phyloP scores from a whole-genome alignment of 768 basidiomycete species.

The Panellus pusillus region DNA sequence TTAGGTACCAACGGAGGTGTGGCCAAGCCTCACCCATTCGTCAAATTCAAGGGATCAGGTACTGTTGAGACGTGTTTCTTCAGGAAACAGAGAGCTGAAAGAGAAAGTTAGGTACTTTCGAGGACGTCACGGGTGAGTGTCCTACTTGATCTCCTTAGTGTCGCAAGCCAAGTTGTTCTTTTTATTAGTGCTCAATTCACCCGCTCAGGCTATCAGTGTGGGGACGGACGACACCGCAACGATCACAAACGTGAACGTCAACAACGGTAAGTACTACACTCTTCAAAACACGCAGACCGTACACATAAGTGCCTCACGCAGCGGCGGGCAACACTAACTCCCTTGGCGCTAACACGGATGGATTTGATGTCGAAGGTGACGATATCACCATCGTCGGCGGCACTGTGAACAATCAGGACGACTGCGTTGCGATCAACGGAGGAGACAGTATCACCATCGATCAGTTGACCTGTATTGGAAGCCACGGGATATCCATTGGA shows the following conservation, averaged over 20 bases:
- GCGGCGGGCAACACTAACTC: slow-evolving; percentile 15
- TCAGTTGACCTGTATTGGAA: slow-evolving; percentile 40
- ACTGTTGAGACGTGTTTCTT: background rate
- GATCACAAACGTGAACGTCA: slow-evolving; percentile 14
- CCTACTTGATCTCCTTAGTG: too few species aligned
- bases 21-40: slow-evolving; percentile 20
- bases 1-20: slow-evolving; percentile 23
- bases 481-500: slow-evolving; percentile 54
- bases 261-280: slow-evolving; percentile 9
- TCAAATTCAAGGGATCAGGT: slow-evolving; percentile 10
- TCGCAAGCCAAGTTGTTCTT: too few species aligned
- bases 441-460: slow-evolving; percentile 27
- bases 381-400: slow-evolving; percentile 16
- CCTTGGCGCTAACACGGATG: slow-evolving; percentile 24
- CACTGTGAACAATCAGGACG: slow-evolving; percentile 20
- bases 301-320: background rate
- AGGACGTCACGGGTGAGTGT: slow-evolving; percentile 6
- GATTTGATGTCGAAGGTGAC: slow-evolving; percentile 21
- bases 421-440: slow-evolving; percentile 22
- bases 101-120: slow-evolving; percentile 16
- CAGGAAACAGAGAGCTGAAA: slow-evolving; percentile 10
- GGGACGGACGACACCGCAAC: slow-evolving; percentile 15
- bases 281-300: too few species aligned
- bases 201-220: slow-evolving; percentile 19
- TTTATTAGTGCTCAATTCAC: slow-evolving; percentile 12